Evolutionary conservation across 768 basidiomycete species (phyloP), one percentile per base, ranked within the genome.

Genomic region (Auricularia heimuer): DNA sequence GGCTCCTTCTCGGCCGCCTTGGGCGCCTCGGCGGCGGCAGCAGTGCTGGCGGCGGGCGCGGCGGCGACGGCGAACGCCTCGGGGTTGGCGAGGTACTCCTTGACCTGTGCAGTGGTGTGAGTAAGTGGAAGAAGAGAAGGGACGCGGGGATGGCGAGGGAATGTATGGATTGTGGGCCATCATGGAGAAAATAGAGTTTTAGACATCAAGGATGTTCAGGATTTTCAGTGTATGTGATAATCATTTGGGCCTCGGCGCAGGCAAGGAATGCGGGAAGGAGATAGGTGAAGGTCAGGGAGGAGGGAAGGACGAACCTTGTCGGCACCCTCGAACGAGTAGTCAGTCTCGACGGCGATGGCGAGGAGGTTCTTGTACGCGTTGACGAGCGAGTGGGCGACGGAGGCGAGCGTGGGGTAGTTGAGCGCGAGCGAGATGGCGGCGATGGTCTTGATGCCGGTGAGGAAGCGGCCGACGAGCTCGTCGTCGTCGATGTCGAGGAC

Each of bases 351-450:
- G 54, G 93, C 87, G 70, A 98, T 77, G 45, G 93, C 90, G 68
- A 99, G 78, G 68, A 98, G 78, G 83, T 98, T 99, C 88, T 99
- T 99, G 90, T 98, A 98, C 54, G 94, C 85, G 81, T 98, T 98
- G 83, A 98, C 93, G 66, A 99, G 86, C 36, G 93, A 90, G 84
- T 99, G 97, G 56, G 83, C 78, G 69, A 98, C 87, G 54, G 96
- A 98, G 69, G 89, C 95, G 70, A 98, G 78, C 63, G 97, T 99
- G 60, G 97, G 97, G 83, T 95, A 96, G 78, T 92, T 85, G 76
- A 97, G 82, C 37, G 96, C 96, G 74, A 99, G 83, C 62, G 97
- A 98, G 78, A 99, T 89, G 73, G 90, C 86, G 54, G 97, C 96
- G 75, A 99, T 88, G 68, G 94, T 90, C 82, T 92, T 93, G 83